Evolutionary conservation across 2,329 filamentous ascomycete genomes (phyloP).

Genomic region (Lasiodiplodia hormozganensis): DNA sequence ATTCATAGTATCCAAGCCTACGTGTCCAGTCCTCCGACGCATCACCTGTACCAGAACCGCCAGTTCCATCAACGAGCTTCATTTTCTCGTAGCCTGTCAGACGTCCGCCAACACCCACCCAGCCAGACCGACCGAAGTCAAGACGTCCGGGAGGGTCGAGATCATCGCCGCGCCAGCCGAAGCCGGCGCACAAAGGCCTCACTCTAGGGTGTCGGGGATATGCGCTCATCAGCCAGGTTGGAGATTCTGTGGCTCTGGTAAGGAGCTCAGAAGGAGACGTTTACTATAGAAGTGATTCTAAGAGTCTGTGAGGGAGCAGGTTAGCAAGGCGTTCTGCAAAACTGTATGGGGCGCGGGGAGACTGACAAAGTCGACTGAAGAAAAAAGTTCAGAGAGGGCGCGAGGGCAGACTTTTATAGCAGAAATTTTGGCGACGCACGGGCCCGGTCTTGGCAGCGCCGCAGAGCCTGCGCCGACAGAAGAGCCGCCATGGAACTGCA

Average conservation of each 20-base stretch:
- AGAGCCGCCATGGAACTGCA: neutral
- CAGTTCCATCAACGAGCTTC: constrained; percentile 1
- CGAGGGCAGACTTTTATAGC: neutral
- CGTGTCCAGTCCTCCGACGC: neutral
- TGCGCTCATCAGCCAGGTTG: constrained; percentile 88
- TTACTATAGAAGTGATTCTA: constrained; percentile 99
- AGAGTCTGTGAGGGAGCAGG: constrained; percentile 32
- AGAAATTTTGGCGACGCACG: neutral
- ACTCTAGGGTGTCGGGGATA: constrained; percentile 90
- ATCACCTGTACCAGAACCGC: neutral
- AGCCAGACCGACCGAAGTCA: constrained; percentile 77
- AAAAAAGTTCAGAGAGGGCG: neutral
- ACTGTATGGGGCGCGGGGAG: too few species aligned
- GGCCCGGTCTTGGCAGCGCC: neutral
- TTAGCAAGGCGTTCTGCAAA: neutral
- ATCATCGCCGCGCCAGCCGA: constrained; percentile 96
- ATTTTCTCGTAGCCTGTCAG: constrained; percentile 70
- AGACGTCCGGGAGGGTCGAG: constrained; percentile 75
- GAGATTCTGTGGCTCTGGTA: constrained; percentile 88
- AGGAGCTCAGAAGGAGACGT: constrained; percentile 90
- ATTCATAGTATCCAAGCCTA: neutral
- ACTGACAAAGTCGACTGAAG: constrained; percentile 23
- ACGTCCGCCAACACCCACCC: constrained; percentile 84
- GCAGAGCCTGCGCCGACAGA: neutral
- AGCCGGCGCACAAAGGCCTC: constrained; percentile 70